phyloP scores from a whole-genome alignment of 2,329 filamentous ascomycete species.

The Colletotrichum spaethianum region DNA sequence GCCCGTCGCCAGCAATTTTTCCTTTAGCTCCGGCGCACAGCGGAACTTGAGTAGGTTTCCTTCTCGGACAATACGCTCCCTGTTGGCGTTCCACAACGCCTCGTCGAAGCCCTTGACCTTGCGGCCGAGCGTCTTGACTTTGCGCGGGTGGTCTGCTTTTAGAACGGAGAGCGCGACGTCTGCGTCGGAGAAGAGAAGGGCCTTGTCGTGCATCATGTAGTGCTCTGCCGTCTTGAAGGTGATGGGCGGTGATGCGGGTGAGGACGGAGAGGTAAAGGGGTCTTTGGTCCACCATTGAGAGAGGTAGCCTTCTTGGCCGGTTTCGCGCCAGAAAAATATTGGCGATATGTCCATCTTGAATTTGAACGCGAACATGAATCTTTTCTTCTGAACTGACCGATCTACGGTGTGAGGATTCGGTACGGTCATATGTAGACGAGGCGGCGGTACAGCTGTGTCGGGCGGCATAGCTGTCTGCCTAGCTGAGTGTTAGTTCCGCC shows the following conservation, averaged over 20 bases:
- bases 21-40: constrained; percentile 57
- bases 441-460: background rate
- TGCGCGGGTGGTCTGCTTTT: constrained; percentile 57
- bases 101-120: constrained; percentile 67
- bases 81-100: constrained; percentile 64
- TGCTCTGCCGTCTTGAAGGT: constrained; percentile 68
- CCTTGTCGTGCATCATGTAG: constrained; percentile 71
- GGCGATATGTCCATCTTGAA: constrained; percentile 9
- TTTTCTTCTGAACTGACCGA: background rate
- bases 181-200: constrained; percentile 62
- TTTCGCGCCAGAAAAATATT: constrained; percentile 65
- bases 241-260: constrained; percentile 52
- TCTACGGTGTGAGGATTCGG: no score
- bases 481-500: background rate
- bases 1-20: constrained; percentile 69
- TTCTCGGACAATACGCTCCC: constrained; percentile 68
- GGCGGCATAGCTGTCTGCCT: constrained; percentile 17
- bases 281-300: constrained; percentile 71
- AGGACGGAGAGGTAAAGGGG: constrained; percentile 55
- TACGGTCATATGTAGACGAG: background rate
- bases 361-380: no score
- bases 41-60: constrained; percentile 75
- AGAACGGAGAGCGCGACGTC: constrained; percentile 65
- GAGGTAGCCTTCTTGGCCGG: constrained; percentile 67
- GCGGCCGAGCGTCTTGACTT: constrained; percentile 69